phyloP scores from a whole-genome alignment of 805 yeast genomes.

The Jamesozyma lodderae region DNA sequence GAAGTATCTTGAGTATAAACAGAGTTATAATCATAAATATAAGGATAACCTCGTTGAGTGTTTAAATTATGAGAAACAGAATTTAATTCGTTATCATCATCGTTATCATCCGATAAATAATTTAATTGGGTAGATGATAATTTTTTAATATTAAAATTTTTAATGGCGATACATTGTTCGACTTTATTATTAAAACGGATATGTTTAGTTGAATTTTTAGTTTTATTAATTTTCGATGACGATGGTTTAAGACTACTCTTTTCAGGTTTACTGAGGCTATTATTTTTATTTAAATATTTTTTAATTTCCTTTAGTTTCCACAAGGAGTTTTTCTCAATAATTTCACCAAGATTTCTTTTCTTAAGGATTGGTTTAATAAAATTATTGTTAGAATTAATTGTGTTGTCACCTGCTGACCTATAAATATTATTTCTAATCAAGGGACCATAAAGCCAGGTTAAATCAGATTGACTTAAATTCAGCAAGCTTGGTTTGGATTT shows the following conservation, averaged over 20 bases:
- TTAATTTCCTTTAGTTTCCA: slow-evolving; percentile 15
- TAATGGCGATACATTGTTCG: slow-evolving; percentile 6
- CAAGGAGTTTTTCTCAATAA: slow-evolving; percentile 30
- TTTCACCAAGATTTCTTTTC: slow-evolving; percentile 69
- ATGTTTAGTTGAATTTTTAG: slow-evolving; percentile 6
- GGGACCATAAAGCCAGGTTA: slow-evolving; percentile 96
- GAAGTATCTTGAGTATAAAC: slow-evolving; percentile 50
- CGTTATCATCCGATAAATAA: slow-evolving; percentile 1
- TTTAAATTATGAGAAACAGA: slow-evolving; percentile 60
- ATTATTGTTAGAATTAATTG: not conserved
- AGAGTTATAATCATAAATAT: slow-evolving; percentile 68
- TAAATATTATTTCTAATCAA: slow-evolving; percentile 5
- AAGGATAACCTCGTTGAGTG: slow-evolving; percentile 62
- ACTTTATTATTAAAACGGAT: slow-evolving; percentile 8
- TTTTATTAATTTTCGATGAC: not conserved
- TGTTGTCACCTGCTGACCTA: not conserved
- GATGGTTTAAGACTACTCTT: not conserved
- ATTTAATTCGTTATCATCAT: not conserved
- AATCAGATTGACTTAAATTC: slow-evolving; percentile 41
- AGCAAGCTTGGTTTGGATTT: too few relatives aligned
- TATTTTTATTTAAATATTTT: not conserved
- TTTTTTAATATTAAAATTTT: slow-evolving; percentile 2
- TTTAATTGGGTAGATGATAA: slow-evolving; percentile 6
- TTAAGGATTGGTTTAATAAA: slow-evolving; percentile 62
- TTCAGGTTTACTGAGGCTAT: not conserved